Conservation (phyloP, 2,329 filamentous ascomycete species). For the Teratosphaeriaceae sp. region DNA sequence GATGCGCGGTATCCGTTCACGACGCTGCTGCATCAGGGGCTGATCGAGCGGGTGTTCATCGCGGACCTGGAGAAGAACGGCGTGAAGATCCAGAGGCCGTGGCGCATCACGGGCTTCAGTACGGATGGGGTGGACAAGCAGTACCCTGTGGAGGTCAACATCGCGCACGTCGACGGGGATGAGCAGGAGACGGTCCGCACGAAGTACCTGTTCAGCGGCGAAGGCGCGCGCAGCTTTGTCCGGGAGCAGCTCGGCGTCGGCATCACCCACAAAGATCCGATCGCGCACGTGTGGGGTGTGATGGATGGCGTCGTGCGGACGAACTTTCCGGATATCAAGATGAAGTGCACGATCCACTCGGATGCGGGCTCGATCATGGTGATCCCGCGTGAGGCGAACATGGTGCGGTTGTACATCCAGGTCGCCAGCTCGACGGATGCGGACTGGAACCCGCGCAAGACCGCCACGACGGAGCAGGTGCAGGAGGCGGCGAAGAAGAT, state of each 20-base stretch:
- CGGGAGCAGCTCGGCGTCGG: constrained; percentile 60
- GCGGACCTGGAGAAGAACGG: constrained; percentile 55
- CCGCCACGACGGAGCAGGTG: constrained; percentile 52
- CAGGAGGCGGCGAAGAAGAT: constrained; percentile 53
- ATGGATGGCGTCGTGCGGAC: constrained; percentile 61
- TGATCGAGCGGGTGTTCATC: constrained; percentile 57
- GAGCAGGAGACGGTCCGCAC: constrained; percentile 57
- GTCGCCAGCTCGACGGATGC: constrained; percentile 56
- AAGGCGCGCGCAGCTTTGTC: constrained; percentile 56
- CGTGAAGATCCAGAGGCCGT: constrained; percentile 50
- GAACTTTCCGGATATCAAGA: constrained; percentile 59
- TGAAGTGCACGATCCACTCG: constrained; percentile 63
- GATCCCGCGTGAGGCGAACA: constrained; percentile 49
- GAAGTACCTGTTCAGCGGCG: constrained; percentile 58
- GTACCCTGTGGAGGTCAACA: constrained; percentile 73
- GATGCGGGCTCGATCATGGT: constrained; percentile 59
- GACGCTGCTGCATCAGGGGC: constrained; percentile 55
- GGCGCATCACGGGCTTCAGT: constrained; percentile 56
- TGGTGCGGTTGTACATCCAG: constrained; percentile 52
- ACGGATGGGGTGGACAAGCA: constrained; percentile 55
- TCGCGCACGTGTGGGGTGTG: constrained; percentile 59
- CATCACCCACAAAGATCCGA: constrained; percentile 56
- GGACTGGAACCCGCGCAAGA: constrained; percentile 56
- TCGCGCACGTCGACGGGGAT: constrained; percentile 70
- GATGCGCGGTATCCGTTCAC: constrained; percentile 60